Conservation (phyloP, 2,329 filamentous ascomycete genomes). For the Daldinia sp. region DNA sequence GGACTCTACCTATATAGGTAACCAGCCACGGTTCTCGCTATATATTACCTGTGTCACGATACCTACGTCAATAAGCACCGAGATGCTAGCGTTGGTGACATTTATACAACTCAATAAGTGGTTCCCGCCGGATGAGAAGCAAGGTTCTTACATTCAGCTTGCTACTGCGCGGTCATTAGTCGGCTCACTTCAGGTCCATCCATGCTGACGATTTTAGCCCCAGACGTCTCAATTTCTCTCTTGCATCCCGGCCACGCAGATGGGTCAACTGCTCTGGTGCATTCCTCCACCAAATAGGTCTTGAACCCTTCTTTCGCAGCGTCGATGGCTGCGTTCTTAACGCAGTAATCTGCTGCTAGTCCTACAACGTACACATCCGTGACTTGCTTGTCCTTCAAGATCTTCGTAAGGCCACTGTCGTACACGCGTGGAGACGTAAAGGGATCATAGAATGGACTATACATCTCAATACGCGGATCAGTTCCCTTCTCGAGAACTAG, state of each 20-base stretch:
- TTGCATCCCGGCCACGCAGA: conserved; percentile 67
- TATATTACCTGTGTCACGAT: background rate
- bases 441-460: conserved; percentile 88
- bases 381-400: conserved; percentile 68
- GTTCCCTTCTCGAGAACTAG: conserved; percentile 81
- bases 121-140: background rate
- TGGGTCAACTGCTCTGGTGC: conserved; percentile 77
- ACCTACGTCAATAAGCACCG: background rate
- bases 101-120: background rate
- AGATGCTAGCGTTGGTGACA: background rate
- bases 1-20: background rate
- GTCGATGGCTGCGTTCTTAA: conserved; percentile 84
- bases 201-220: conserved; percentile 72
- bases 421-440: conserved; percentile 72
- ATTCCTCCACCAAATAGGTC: conserved; percentile 83
- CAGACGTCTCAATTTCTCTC: conserved; percentile 66
- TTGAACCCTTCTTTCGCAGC: conserved; percentile 79
- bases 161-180: conserved; percentile 53
- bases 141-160: background rate
- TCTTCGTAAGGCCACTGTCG: conserved; percentile 71
- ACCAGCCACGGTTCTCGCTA: background rate
- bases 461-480: conserved; percentile 85
- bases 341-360: conserved; percentile 90
- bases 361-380: conserved; percentile 89
- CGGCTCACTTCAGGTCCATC: conserved; percentile 67